These are phyloP conservation scores for Silene vulgaris DNA, from an alignment of 179 eudicot species.

Conservation along the genomic window DNA sequence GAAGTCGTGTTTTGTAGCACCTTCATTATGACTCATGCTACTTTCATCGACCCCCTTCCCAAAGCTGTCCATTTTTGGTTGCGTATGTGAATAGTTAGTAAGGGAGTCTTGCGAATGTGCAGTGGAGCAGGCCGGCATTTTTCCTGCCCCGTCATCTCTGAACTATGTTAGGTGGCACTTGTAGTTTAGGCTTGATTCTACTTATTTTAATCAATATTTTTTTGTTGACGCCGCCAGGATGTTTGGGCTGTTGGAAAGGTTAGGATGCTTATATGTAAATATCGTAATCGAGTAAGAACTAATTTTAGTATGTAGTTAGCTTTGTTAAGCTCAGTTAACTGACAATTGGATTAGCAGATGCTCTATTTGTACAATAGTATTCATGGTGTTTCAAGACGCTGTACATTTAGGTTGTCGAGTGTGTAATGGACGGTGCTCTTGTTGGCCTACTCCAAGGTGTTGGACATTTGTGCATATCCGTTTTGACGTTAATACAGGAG, in stretches of 20 bases:
- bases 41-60: constrained; percentile 14
- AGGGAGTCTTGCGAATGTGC: constrained; percentile 6
- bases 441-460: too few species aligned
- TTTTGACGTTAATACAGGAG: too few species aligned
- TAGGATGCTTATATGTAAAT: constrained; percentile 26
- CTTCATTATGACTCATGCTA: background rate
- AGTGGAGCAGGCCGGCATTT: constrained; percentile 9
- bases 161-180: constrained; percentile 11
- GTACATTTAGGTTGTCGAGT: background rate
- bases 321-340: background rate
- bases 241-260: constrained; percentile 16
- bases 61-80: background rate
- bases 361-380: background rate
- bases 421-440: too few species aligned
- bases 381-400: background rate
- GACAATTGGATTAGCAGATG: background rate
- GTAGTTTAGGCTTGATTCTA: constrained; percentile 21
- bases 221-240: constrained; percentile 15
- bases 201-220: constrained; percentile 1
- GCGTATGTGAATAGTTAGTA: constrained; percentile 21
- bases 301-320: constrained; percentile 2
- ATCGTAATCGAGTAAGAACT: constrained; percentile 7
- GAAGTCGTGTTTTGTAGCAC: constrained; percentile 26
- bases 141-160: background rate
- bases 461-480: too few species aligned